Evolutionary conservation across 352 stramenopile species (phyloP), one percentile per base, ranked within the genome.

Genomic region (Pythium rhizo-oryzae): DNA sequence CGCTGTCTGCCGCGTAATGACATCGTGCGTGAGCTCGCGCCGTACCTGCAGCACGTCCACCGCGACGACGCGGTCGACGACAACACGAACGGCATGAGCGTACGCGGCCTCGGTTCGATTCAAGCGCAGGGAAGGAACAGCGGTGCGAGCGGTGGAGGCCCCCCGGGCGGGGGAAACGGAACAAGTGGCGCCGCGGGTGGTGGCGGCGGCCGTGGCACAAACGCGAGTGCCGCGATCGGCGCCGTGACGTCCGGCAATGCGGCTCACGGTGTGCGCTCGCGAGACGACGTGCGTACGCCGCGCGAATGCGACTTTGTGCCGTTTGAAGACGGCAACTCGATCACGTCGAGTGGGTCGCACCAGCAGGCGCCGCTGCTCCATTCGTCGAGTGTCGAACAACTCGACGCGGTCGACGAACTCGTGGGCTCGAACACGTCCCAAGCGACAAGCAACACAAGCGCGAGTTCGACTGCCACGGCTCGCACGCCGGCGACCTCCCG

Each of bases 1-100:
- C 91, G 91, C 62, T 94, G 86, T 65, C 72, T 96, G 52, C 88
- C 88, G 39, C 86, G 86, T 25, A 96, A 96, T 66, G 88, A 96
- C 69, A 96, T 96, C 39, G 88, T 96, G 61, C 83, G 86, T 33
- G 88, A 96, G 65, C 75, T 96, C 46, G 86, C 86, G 67, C 88
- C 88, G 28, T 96, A 96, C 63, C 62, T 96, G 55, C 83, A 96
- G 80, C 85, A 96, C 67, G 85, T 92, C 25, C 86, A 94, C 65
- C 78, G 80, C 50, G 86, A 94, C 39, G 86, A 94, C 68, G 61
- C 62, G 35, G 50, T 81, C 46, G 82, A 94, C 66, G 84, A 93
- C 23, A 21, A 61, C 16, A 25, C 55, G 18, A 63, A 57, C 59
- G 41, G 52, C 23, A 24, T 25, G 28, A 58, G 46, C 30, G 49